These are phyloP conservation scores for sunflower (Helianthus annuus) DNA, from an alignment of 129 eudicot genomes.

Conservation along the genomic window HanXRQr2.0-SUNRISE NC_035437.2:144880958-144881457, in stretches of 20 bases:
- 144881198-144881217: slow-evolving; percentile 85
- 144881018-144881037: slow-evolving; percentile 79
- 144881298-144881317: slow-evolving; percentile 37
- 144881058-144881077: slow-evolving; percentile 98
- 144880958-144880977: slow-evolving; percentile 87
- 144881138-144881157: neutral
- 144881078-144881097: slow-evolving; percentile 58
- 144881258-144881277: slow-evolving; percentile 86
- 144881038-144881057: slow-evolving; percentile 94
- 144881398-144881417: slow-evolving; percentile 90
- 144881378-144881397: slow-evolving; percentile 76
- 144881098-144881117: slow-evolving; percentile 6
- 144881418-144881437: slow-evolving; percentile 75
- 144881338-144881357: slow-evolving; percentile 84
- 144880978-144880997: slow-evolving; percentile 98
- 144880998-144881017: slow-evolving; percentile 92
- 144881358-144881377: slow-evolving; percentile 88
- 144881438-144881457: slow-evolving; percentile 80
- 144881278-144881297: slow-evolving; percentile 63
- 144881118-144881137: neutral
- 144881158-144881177: neutral
- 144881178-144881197: slow-evolving; percentile 36
- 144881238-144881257: slow-evolving; percentile 74
- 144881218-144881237: slow-evolving; percentile 93
- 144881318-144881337: slow-evolving; percentile 62